Evolutionary conservation across 371 early-diverging fungal species (phyloP).

Genomic region (Capillidium heterosporum): DNA sequence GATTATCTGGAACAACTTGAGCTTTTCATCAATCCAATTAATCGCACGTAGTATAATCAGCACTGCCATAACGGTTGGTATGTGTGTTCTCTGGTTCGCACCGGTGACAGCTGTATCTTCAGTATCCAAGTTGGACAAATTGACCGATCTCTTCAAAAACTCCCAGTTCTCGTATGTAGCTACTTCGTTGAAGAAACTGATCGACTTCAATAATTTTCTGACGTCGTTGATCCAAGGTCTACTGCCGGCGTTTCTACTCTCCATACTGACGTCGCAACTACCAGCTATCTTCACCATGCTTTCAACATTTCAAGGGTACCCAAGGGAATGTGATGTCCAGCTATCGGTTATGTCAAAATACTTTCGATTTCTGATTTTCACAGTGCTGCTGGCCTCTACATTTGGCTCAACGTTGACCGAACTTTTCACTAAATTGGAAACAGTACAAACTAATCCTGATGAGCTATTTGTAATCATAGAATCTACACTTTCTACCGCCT

Average conservation of each 20-base stretch:
- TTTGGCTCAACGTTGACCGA: constrained; percentile 15
- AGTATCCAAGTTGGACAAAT: constrained; percentile 37
- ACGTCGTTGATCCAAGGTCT: constrained; percentile 42
- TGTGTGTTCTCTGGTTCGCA: constrained; percentile 53
- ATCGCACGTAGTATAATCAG: constrained; percentile 32
- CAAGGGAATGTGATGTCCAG: constrained; percentile 36
- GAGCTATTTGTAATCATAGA: constrained; percentile 21
- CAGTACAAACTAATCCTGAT: constrained; percentile 18
- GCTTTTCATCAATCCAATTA: constrained; percentile 31
- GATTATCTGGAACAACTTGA: constrained; percentile 64
- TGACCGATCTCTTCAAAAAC: constrained; percentile 19
- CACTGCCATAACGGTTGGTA: constrained; percentile 21
- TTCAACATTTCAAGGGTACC: constrained; percentile 44
- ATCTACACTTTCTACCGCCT: constrained; percentile 33
- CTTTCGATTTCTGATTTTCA: constrained; percentile 46
- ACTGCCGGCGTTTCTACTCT: constrained; percentile 48
- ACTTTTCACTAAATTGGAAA: constrained; percentile 21
- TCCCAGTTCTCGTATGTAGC: neutral
- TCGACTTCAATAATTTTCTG: neutral
- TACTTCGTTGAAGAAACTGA: neutral
- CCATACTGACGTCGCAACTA: constrained; percentile 48
- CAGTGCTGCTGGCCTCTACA: neutral
- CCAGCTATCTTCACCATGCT: constrained; percentile 47
- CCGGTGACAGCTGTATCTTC: constrained; percentile 34
- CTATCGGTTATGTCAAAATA: constrained; percentile 34